phyloP scores from a whole-genome alignment of 441 rosid species.

The Bruguiera hainesii region DNA sequence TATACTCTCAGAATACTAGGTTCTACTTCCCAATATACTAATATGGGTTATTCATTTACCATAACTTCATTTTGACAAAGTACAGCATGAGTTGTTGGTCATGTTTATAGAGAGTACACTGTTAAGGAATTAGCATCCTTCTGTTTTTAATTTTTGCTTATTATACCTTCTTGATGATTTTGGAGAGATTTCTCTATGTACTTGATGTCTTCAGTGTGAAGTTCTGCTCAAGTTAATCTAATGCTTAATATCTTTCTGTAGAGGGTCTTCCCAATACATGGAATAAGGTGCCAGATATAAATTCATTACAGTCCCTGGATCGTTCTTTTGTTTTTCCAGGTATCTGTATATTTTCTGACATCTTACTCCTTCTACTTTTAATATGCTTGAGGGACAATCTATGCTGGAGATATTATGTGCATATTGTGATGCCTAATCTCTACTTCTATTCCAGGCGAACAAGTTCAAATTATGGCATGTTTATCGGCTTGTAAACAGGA shows the following conservation, averaged over 20 bases:
- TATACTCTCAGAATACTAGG: too few species aligned
- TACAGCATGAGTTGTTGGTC: too few species aligned
- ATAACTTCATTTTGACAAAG: too few species aligned
- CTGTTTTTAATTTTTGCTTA: too few species aligned
- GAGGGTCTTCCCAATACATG: slow-evolving; percentile 73
- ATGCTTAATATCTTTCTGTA: slow-evolving; percentile 25
- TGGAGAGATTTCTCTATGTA: not conserved
- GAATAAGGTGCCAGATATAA: slow-evolving; percentile 55
- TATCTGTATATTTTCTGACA: slow-evolving; percentile 29
- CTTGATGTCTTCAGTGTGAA: not conserved
- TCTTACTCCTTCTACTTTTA: slow-evolving; percentile 21
- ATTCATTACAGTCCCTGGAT: slow-evolving; percentile 60
- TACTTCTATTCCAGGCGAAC: slow-evolving; percentile 64
- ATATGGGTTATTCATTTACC: too few species aligned
- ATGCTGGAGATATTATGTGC: slow-evolving; percentile 7
- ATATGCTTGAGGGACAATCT: slow-evolving; percentile 7
- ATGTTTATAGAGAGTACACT: too few species aligned
- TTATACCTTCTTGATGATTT: not conserved
- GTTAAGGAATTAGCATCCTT: too few species aligned
- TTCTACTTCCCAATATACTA: too few species aligned
- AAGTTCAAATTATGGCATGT: slow-evolving; percentile 83
- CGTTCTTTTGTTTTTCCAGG: slow-evolving; percentile 94
- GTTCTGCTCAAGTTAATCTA: not conserved
- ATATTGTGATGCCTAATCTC: slow-evolving; percentile 19
- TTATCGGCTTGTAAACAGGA: slow-evolving; percentile 77